Evolutionary conservation across 2,329 filamentous ascomycete species (phyloP), one percentile per base, ranked within the genome.

Genomic region (Chalara sp.): DNA sequence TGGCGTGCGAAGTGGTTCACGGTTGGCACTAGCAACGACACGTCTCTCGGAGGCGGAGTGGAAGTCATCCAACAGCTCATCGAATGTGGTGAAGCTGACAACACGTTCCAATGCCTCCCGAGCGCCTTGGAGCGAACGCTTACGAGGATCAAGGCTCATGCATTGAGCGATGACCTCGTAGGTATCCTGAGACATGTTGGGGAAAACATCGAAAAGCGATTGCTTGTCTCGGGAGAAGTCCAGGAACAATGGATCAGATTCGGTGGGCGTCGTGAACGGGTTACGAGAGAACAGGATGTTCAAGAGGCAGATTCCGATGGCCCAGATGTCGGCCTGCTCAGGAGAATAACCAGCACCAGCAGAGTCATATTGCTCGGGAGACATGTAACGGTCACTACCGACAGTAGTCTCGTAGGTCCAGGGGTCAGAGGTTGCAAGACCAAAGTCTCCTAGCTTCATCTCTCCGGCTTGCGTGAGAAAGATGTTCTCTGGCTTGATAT

Each of bases 401-500:
- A 99, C 93, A 55, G 88, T 93, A 56, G 86, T 85, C 74, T 99
- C 93, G 62, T 87, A 87, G 29, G 89, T 95, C 90, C 89, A 96
- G 61, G 83, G 77, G 55, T 95, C 89, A 6, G 83, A 87, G 8
- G 92, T 96, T 47, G 91, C 91, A 56, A 99, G 77, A 49, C 93
- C 93, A 67, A 97, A 96, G 70, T 99, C 93, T 63, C 93, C 93
- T 35, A 99, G 83, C 74, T 99, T 99, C 87, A 97, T 87, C 39
- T 85, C 79, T 49, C 92, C 92, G 59, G 86, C 81, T 54, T 91
- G 81, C 53, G 84, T 87, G 57, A 99, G 78, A 69, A 99, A 97
- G 69, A 99, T 96, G 76, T 99, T 99, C 78, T 99, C 93, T 0
- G 93, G 93, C 75, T 99, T 99, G 80, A 99, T 96, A 70, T 99